Evolutionary conservation across 2,329 filamentous ascomycete genomes (phyloP), one percentile per base, ranked within the genome.

Genomic region (Daldinia sp.): DNA sequence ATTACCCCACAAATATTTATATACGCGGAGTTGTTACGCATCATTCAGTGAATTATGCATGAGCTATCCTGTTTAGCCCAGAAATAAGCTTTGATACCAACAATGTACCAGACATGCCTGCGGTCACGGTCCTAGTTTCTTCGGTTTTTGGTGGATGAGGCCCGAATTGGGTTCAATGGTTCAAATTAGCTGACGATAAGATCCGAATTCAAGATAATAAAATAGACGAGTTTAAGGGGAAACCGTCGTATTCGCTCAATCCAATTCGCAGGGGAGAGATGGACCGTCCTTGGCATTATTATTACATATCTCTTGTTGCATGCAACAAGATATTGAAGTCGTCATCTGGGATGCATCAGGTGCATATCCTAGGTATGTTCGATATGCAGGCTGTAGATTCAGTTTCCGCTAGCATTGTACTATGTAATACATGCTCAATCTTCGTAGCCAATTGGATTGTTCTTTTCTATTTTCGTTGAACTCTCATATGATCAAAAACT

Each of bases 1-100:
- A 50, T 23, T 15, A 48, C 62, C 54, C 62, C 62, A 64, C 27
- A 61, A 58, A 58, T 56, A 34, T 34, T 30, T 58, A 45, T 50
- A 30, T 48, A 48, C 15, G 25, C 32, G n/a, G 39, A 35, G 23
- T 25, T 15, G 25, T 29, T 29, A 30, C 45, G 47, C 23, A 51
- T 57, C 17, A 27, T 25, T 25, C 23, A 29, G 25, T 45, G 13
- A 48, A 58, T 58, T 58, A 50, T 63, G 60, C 59, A 62, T 61
- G 39, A 61, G 58, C 35, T 52, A 53, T 53, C 15, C n/a, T 29
- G 21, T 13, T 32, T 29, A 41, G 23, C 50, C 11, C 25, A 30
- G 17, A 30, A 49, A 53, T 29, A 49, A 54, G 32, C 32, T 54
- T 45, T 32, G 15, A 21, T 30, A 60, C 9, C 15, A 39, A 58